These are phyloP conservation scores for Amanita muscaria DNA, from an alignment of 768 basidiomycete species.

Conservation along the genomic window DNA sequence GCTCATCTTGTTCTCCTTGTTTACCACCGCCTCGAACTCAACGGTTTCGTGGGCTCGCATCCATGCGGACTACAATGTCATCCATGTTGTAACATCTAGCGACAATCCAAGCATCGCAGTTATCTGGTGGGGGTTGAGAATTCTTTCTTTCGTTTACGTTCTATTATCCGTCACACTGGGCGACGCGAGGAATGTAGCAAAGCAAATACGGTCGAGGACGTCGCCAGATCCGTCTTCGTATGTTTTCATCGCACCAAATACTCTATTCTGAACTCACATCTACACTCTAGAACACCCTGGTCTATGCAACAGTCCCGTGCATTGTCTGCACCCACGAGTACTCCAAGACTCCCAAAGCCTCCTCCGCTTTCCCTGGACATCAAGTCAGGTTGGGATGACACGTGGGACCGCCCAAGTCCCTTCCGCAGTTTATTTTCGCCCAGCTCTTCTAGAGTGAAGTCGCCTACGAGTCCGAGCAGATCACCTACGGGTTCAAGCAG, in stretches of 20 bases:
- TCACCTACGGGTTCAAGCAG: no score
- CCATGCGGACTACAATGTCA: slow-evolving; percentile 31
- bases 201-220: slow-evolving; percentile 20
- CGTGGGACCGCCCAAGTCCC: slow-evolving; percentile 20
- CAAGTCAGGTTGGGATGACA: slow-evolving; percentile 45
- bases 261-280: not conserved
- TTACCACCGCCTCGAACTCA: slow-evolving; percentile 21
- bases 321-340: not conserved
- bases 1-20: slow-evolving; percentile 29
- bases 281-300: not conserved
- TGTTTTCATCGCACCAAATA: not conserved
- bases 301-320: not conserved
- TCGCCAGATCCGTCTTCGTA: not conserved
- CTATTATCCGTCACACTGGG: slow-evolving; percentile 27
- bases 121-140: slow-evolving; percentile 34
- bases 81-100: slow-evolving; percentile 24
- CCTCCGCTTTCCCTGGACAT: slow-evolving; percentile 20
- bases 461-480: slow-evolving; percentile 2
- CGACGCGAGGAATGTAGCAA: slow-evolving; percentile 26
- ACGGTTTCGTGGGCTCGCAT: slow-evolving; percentile 38
- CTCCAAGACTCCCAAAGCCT: not conserved
- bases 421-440: slow-evolving; percentile 1
- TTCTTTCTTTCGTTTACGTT: slow-evolving; percentile 30
- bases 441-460: not conserved
- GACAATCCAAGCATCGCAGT: slow-evolving; percentile 21